Base-by-base conservation (phyloP, 2,329 filamentous ascomycete genomes). In the Paecilomyces fulvus region DNA sequence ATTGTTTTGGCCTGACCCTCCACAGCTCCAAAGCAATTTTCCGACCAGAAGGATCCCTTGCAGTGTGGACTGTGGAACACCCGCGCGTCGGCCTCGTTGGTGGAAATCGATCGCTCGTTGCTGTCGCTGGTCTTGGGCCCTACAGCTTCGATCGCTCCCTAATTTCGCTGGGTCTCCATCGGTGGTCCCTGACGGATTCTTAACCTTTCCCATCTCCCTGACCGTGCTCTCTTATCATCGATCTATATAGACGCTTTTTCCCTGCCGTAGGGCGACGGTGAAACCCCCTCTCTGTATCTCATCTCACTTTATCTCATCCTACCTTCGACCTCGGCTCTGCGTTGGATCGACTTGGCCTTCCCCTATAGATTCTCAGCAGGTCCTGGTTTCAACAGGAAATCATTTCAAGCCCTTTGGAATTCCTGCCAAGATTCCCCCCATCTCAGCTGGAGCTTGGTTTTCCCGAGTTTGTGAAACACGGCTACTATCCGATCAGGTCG, bases 291-390 rank as follows among this genome's bases (percentile, higher is more conserved):
- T n/a, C 37, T 28, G 25, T 5, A 43, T 43, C 37, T 43, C 37
- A 43, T 17, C 37, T 17, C 17, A n/a, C n/a, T 43, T 12, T n/a
- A 43, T 43, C 37, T 43, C 37, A 43, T 9, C 37, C n/a, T 10
- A n/a, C 8, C 37, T 20, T 43, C 37, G 11, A 37, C 33, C 12
- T 37, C 33, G 12, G n/a, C 33, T 12, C 37, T 43, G 37, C 37
- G 17, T 25, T 11, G 6, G 46, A 11, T 49, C 20, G 20, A 21
- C 23, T 21, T 23, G n/a, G 1, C 6, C 46, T 51, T 53, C 31
- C 25, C 30, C 55, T 52, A 51, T 55, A 23, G 58, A 59, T 61
- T 61, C 60, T 64, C 63, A 65, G 65, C 70, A 68, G 68, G 66
- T 60, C 63, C 64, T 66, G 64, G 62, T 68, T 58, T 63, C 60